Evolutionary conservation across 2,329 filamentous ascomycete genomes (phyloP).

Genomic region (Sporothrix euskadiensis): DNA sequence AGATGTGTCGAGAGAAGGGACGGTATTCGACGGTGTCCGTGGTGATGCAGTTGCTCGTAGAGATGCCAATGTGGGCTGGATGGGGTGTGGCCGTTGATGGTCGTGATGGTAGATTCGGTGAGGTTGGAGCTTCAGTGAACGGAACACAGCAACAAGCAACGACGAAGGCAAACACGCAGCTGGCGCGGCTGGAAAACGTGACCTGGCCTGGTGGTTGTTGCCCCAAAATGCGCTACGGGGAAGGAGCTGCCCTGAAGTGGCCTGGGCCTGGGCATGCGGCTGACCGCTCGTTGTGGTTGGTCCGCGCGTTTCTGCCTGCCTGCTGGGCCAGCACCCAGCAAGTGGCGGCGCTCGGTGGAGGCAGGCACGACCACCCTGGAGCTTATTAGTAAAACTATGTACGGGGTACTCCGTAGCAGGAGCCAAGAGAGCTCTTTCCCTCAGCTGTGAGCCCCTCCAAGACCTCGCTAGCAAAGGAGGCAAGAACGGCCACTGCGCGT

Average conservation of each 20-base stretch:
- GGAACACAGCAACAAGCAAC: conserved; percentile 9
- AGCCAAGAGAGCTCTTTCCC: conserved; percentile 19
- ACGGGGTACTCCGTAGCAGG: too few relatives aligned
- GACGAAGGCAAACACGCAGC: conserved; percentile 41
- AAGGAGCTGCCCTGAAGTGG: neutral
- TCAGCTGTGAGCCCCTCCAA: conserved; percentile 4
- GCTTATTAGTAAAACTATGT: conserved; percentile 12
- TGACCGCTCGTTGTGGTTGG: conserved; percentile 13
- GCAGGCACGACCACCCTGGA: neutral
- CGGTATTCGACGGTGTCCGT: neutral
- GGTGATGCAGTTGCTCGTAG: conserved; percentile 23
- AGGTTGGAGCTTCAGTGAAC: conserved; percentile 28
- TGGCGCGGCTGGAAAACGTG: conserved; percentile 39
- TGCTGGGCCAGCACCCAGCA: conserved; percentile 1
- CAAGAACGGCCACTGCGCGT: conserved; percentile 3
- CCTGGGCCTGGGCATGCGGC: neutral
- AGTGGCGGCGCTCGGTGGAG: conserved; percentile 16
- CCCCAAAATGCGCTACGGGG: neutral
- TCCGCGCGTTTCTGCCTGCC: conserved; percentile 29
- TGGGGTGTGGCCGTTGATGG: conserved; percentile 20
- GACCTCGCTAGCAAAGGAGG: conserved; percentile 14
- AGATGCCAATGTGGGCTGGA: conserved; percentile 22
- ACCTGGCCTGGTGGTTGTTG: conserved; percentile 24
- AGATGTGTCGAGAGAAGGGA: neutral
- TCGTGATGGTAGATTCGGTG: neutral